Conservation (phyloP, 805 yeast genomes). For the Cyberlindnera veronae region DNA sequence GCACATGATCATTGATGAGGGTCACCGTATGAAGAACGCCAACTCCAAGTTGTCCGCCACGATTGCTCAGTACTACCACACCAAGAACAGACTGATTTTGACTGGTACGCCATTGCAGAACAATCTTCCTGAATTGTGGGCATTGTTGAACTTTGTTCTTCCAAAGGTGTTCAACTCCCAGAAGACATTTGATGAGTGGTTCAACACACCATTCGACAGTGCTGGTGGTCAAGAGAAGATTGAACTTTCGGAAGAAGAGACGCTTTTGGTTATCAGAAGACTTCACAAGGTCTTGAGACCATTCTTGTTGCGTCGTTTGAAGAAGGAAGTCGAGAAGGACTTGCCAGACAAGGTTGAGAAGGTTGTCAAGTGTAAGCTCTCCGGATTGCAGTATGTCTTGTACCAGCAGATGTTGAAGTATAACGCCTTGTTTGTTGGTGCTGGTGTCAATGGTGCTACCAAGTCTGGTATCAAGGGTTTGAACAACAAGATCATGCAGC, state of each 20-base stretch:
- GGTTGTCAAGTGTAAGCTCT: slow-evolving; percentile 74
- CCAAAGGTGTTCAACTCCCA: slow-evolving; percentile 85
- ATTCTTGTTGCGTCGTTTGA: slow-evolving; percentile 75
- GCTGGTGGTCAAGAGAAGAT: slow-evolving; percentile 80
- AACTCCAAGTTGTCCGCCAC: slow-evolving; percentile 71
- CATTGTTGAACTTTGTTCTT: slow-evolving; percentile 72
- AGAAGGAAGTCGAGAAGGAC: slow-evolving; percentile 84
- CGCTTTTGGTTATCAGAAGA: slow-evolving; percentile 76
- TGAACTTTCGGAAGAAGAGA: slow-evolving; percentile 83
- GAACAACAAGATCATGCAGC: slow-evolving; percentile 80
- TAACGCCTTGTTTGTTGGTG: slow-evolving; percentile 65
- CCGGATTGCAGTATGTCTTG: slow-evolving; percentile 65
- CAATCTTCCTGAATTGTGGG: slow-evolving; percentile 84
- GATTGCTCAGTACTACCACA: slow-evolving; percentile 65
- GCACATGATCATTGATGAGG: slow-evolving; percentile 89
- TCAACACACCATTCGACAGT: slow-evolving; percentile 83
- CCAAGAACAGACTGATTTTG: slow-evolving; percentile 73
- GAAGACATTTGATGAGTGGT: slow-evolving; percentile 86
- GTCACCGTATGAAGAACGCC: slow-evolving; percentile 84
- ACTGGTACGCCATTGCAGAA: slow-evolving; percentile 89
- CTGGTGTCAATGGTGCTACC: slow-evolving; percentile 50
- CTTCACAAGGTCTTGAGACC: slow-evolving; percentile 85
- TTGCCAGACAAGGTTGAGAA: slow-evolving; percentile 82
- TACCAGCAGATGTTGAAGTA: slow-evolving; percentile 77
- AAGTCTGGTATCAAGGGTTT: slow-evolving; percentile 70